Evolutionary conservation across 306 rosid species (phyloP).

Genomic region (Prunus dulcis): DNA sequence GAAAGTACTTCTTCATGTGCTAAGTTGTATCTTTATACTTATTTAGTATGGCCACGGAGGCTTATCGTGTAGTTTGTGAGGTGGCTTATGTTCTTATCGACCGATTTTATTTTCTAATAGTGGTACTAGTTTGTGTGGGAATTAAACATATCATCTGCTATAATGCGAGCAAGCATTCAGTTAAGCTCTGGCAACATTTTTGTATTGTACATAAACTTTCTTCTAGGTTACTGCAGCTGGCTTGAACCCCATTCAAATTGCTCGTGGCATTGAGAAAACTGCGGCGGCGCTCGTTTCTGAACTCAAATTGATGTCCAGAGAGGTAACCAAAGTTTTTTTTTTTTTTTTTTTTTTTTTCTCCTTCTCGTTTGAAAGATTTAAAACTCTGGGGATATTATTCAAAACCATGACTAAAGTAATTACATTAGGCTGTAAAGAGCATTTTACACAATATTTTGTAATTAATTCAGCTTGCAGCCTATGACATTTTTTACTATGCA

Average conservation of each 20-base stretch:
- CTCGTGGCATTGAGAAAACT: slow-evolving; percentile 86
- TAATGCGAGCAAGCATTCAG: not conserved
- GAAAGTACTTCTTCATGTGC: slow-evolving; percentile 8
- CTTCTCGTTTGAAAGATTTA: not conserved
- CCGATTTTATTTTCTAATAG: not conserved
- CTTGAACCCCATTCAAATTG: slow-evolving; percentile 87
- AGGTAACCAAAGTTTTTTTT: slow-evolving; percentile 38
- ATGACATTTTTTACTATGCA: slow-evolving; percentile 32
- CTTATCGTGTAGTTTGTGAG: not conserved
- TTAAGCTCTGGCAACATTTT: not conserved
- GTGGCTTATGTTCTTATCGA: not conserved
- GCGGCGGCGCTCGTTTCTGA: slow-evolving; percentile 77
- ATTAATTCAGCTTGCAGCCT: slow-evolving; percentile 23
- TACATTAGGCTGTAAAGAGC: not conserved
- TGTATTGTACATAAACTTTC: slow-evolving; percentile 1
- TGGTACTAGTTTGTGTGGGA: not conserved
- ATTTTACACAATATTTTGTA: not conserved
- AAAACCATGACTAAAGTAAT: not conserved
- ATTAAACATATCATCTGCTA: not conserved
- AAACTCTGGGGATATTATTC: not conserved
- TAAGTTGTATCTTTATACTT: too few species aligned
- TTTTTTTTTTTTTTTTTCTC: not conserved
- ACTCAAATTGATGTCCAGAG: slow-evolving; percentile 72
- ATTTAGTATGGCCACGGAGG: not conserved
- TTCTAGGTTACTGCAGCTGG: slow-evolving; percentile 84